Conservation (phyloP, 177 flowering plant genomes). For the Tripterygium wilfordii region DNA sequence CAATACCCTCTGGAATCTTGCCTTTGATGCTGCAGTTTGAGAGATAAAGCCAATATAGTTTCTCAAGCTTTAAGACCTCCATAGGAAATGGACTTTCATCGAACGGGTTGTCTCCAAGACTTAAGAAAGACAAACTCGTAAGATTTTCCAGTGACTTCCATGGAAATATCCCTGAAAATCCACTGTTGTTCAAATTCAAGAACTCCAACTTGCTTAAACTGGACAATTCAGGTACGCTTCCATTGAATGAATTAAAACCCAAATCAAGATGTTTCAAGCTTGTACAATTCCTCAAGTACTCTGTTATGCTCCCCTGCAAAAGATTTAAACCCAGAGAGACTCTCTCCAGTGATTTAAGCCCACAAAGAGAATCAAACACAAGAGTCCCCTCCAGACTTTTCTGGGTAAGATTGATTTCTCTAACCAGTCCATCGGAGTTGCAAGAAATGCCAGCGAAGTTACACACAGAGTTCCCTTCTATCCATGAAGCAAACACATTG, state of each 20-base stretch:
- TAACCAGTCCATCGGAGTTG: conserved; percentile 27
- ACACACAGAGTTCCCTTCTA: conserved; percentile 17
- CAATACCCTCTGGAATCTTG: conserved; percentile 46
- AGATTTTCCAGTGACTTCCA: conserved; percentile 50
- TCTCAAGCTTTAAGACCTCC: conserved; percentile 40
- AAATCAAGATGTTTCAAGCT: conserved; percentile 42
- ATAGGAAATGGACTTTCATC: conserved; percentile 36
- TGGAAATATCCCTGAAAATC: conserved; percentile 64
- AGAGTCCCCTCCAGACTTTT: conserved; percentile 29
- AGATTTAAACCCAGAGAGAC: conserved; percentile 39
- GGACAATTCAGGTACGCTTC: conserved; percentile 50
- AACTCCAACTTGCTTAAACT: conserved; percentile 20
- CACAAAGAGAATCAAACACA: conserved; percentile 47
- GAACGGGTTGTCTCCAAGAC: conserved; percentile 57
- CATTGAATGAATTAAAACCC: conserved; percentile 39
- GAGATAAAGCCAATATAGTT: conserved; percentile 55
- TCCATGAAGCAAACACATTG: conserved; percentile 41
- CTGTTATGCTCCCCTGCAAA: conserved; percentile 31
- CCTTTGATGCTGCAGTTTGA: conserved; percentile 59
- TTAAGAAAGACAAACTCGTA: conserved; percentile 26
- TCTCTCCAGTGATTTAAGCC: conserved; percentile 38
- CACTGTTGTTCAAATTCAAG: conserved; percentile 42
- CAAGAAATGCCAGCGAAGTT: conserved; percentile 56
- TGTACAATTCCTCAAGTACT: conserved; percentile 36
- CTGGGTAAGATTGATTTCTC: conserved; percentile 36